These are phyloP conservation scores for Dipteronia sinensis DNA, from an alignment of 345 rosid species.

Conservation along the genomic window DNA sequence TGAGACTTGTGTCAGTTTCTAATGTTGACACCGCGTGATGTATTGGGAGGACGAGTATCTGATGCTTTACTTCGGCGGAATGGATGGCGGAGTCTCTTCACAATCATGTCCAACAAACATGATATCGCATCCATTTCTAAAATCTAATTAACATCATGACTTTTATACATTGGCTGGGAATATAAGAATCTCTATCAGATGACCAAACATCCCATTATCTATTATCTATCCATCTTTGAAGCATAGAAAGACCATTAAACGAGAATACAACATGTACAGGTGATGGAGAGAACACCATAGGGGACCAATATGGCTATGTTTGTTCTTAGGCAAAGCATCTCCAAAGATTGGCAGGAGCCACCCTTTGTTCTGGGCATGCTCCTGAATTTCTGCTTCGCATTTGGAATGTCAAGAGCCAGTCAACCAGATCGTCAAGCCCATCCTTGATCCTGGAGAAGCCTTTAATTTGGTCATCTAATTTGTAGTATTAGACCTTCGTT, in stretches of 20 bases:
- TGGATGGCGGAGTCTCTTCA: too few species aligned
- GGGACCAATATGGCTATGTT: not conserved
- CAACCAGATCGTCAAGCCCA: slow-evolving; percentile 77
- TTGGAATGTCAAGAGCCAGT: slow-evolving; percentile 93
- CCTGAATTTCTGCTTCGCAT: slow-evolving; percentile 82
- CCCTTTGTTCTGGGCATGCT: slow-evolving; percentile 71
- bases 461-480: slow-evolving; percentile 93
- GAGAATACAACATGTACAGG: slow-evolving; percentile 13
- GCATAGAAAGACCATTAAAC: slow-evolving; percentile 14
- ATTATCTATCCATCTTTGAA: slow-evolving; percentile 36
- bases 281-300: not conserved
- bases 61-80: too few species aligned
- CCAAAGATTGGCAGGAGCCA: slow-evolving; percentile 73
- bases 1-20: too few species aligned
- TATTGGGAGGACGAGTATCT: too few species aligned
- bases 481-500: slow-evolving; percentile 84
- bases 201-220: slow-evolving; percentile 41
- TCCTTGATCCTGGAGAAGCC: slow-evolving; percentile 88
- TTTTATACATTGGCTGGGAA: slow-evolving; percentile 52
- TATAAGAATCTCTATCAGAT: slow-evolving; percentile 37
- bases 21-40: too few species aligned
- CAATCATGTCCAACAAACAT: too few species aligned
- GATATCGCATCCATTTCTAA: not conserved
- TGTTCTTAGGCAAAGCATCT: slow-evolving; percentile 22
- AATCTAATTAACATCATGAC: slow-evolving; percentile 10